phyloP scores from a whole-genome alignment of 495 filamentous ascomycete genomes.

The Letharia columbiana region DNA sequence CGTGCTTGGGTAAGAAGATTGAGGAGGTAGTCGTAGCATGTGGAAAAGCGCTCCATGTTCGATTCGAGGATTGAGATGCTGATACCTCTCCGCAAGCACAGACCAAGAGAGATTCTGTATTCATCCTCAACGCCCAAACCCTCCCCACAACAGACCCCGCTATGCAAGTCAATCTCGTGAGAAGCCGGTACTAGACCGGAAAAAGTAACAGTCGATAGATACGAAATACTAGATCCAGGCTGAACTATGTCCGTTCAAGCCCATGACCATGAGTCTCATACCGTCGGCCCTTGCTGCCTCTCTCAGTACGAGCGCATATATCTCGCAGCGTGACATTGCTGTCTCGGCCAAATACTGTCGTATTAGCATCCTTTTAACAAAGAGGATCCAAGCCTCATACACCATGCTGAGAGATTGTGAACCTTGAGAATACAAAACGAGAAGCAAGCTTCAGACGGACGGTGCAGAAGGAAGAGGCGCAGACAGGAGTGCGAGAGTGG shows the following conservation, averaged over 20 bases:
- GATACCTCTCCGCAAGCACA: neutral
- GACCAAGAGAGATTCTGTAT: neutral
- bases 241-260: too few species aligned
- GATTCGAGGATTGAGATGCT: neutral
- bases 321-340: neutral
- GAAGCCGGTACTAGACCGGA: too few species aligned
- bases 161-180: neutral
- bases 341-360: too few species aligned
- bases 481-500: neutral
- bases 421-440: neutral
- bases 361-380: neutral
- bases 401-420: neutral
- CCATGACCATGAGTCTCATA: too few species aligned
- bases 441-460: neutral
- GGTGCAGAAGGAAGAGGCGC: neutral
- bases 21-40: neutral
- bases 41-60: neutral
- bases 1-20: neutral
- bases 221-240: too few species aligned
- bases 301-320: neutral
- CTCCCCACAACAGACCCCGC: too few species aligned
- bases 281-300: neutral
- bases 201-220: too few species aligned
- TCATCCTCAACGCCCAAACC: neutral
- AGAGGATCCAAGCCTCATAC: neutral